phyloP scores from a whole-genome alignment of 1,139 yeast genomes.

The Kluyveromyces sp. region DNA sequence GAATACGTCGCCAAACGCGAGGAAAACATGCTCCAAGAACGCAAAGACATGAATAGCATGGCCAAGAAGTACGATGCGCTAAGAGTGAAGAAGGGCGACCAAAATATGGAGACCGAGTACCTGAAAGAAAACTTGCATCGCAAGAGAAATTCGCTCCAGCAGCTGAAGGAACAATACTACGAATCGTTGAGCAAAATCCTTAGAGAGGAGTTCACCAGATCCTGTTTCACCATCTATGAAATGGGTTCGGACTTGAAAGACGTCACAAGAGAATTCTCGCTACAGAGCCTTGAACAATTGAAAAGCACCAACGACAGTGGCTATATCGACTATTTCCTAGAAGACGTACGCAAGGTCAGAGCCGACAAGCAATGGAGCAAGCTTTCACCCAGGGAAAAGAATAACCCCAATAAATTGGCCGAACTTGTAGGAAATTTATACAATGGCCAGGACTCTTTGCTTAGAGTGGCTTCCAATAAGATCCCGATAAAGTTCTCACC shows the following conservation, averaged over 20 bases:
- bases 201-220: constrained; percentile 19
- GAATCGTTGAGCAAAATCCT: constrained; percentile 19
- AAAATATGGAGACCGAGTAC: constrained; percentile 20
- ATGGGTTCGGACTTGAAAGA: constrained; percentile 20
- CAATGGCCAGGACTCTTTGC: constrained; percentile 24
- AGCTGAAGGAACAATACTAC: constrained; percentile 18
- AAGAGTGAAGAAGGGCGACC: constrained; percentile 19
- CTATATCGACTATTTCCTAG: constrained; percentile 18
- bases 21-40: constrained; percentile 18
- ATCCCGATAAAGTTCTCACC: constrained; percentile 6
- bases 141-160: constrained; percentile 16
- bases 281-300: constrained; percentile 17
- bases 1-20: constrained; percentile 22
- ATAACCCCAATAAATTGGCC: constrained; percentile 19
- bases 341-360: constrained; percentile 19
- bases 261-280: constrained; percentile 15
- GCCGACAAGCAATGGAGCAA: constrained; percentile 23
- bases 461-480: constrained; percentile 19
- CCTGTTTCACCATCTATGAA: constrained; percentile 20
- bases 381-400: constrained; percentile 18
- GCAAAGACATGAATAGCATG: constrained; percentile 16
- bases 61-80: constrained; percentile 15
- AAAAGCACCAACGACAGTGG: constrained; percentile 9
- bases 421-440: constrained; percentile 22
- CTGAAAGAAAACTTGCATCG: constrained; percentile 19